Evolutionary conservation across 495 filamentous ascomycete genomes (phyloP).

Genomic region (Astrocystis sublimbata): DNA sequence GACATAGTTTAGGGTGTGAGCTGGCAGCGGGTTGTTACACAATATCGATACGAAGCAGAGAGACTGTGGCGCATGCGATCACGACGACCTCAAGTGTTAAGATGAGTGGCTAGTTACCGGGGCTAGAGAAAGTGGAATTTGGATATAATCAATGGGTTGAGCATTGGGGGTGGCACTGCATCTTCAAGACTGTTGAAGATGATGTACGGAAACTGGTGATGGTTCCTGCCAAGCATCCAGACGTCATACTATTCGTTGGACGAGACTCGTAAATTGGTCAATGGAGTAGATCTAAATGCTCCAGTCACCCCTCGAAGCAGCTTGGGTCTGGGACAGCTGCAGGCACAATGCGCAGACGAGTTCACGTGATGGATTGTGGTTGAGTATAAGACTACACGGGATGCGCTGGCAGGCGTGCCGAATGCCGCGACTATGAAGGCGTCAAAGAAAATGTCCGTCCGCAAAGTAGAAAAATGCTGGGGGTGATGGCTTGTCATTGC

Average conservation of each 20-base stretch:
- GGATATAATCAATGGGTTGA: not conserved
- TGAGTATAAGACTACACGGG: not conserved
- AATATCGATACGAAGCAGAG: not conserved
- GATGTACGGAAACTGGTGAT: not conserved
- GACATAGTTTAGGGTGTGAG: not conserved
- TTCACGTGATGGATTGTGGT: not conserved
- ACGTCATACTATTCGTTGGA: not conserved
- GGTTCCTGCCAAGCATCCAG: not conserved
- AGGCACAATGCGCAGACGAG: not conserved
- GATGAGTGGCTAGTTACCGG: not conserved
- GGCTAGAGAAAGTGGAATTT: conserved; percentile 12
- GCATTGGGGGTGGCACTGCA: conserved; percentile 12
- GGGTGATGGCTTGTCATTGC: not conserved
- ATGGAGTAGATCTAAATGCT: not conserved
- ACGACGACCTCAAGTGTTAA: not conserved
- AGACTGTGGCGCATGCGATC: not conserved
- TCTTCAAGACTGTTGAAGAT: not conserved
- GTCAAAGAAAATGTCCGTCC: not conserved
- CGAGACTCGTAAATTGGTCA: not conserved
- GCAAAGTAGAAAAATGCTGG: not conserved
- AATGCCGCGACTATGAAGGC: not conserved
- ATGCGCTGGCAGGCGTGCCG: not conserved
- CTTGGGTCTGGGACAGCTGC: not conserved
- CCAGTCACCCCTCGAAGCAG: not conserved
- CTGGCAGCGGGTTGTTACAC: not conserved